Evolutionary conservation across 2,329 filamentous ascomycete species (phyloP).

Genomic region (Tricladium varicosporioides): DNA sequence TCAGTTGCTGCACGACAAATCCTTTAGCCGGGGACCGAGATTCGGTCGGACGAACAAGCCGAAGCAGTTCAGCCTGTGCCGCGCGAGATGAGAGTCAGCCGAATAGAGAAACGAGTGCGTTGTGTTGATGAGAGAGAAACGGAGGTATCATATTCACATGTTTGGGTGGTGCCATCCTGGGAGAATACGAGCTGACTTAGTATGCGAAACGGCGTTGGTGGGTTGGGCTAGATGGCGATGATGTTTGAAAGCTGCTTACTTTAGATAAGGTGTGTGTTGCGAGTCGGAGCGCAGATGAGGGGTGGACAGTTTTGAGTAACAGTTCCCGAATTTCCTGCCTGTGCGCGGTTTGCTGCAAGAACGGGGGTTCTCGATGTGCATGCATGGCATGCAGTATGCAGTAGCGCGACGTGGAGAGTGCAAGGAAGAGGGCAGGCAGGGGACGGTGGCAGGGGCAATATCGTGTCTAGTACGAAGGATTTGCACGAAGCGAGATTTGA

Average conservation of each 20-base stretch:
- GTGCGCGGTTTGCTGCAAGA: neutral
- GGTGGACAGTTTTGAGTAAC: slow-evolving; percentile 2
- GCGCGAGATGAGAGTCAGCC: no score
- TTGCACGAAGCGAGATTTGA: no score
- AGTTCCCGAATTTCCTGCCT: neutral
- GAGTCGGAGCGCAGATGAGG: neutral
- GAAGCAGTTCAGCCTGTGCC: no score
- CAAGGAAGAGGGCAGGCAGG: neutral
- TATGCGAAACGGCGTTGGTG: neutral
- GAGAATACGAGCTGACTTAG: neutral
- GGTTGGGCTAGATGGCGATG: neutral
- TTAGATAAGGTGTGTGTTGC: neutral
- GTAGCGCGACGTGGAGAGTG: slow-evolving; percentile 10
- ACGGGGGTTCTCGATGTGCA: neutral
- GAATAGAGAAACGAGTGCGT: no score
- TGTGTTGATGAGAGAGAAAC: neutral
- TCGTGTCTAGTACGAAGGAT: neutral
- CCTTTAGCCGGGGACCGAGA: no score
- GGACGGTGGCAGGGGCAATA: neutral
- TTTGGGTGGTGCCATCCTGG: neutral
- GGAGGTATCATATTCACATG: slow-evolving; percentile 12
- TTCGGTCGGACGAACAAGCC: no score
- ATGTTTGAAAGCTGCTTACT: neutral
- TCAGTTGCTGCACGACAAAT: no score
- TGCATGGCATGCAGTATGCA: slow-evolving; percentile 11